Base-by-base conservation (phyloP, 2,329 filamentous ascomycete species). In the Colletotrichum limetticola region DNA sequence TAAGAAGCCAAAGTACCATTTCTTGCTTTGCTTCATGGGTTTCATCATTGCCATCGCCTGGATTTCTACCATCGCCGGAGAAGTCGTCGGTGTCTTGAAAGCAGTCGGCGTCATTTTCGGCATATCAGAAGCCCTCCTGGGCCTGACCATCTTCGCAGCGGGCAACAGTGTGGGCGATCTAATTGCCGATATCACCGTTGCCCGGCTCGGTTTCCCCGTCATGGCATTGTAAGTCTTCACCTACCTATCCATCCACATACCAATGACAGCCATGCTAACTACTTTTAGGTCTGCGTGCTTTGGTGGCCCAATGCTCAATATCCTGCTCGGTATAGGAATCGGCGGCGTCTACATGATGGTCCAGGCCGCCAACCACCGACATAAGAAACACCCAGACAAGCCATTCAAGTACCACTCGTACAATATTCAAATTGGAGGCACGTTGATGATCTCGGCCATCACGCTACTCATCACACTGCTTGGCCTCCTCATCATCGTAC, bases 301-400 rank as follows among this genome's bases (percentile, higher is more conserved):
- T 80, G 97, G 97, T n/a, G 97, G 97, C 0, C 97, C 97, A 0
- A 96, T 99, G 95, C 89, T 99, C 53, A 99, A 99, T 78, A 99
- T 99, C 75, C 85, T 99, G 0, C 89, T 99, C 4, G 97, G 97
- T 0, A 95, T 99, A 65, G 97, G 97, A n/a, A 86, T 98, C 4
- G 94, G 93, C 30, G 97, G 97, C 19, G 89, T 94, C 52, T 97
- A 95, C 80, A 97, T 98, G 89, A 95, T 94, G 69, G 87, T 97
- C 19, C 88, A 89, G 67, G 88, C 90, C 37, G 93, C 93, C 22
- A 90, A 93, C 76, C 87, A 90, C 74, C 86, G 87, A 65, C 91
- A 94, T 74, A 83, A 85, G 32, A 92, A 92, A 76, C 91, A 96
- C 78, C 94, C 94, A 0, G 85, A 90, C 22, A 84, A 86, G 71